phyloP scores from a whole-genome alignment of 2,329 filamentous ascomycete genomes.

The Alternaria brassicicola region DNA sequence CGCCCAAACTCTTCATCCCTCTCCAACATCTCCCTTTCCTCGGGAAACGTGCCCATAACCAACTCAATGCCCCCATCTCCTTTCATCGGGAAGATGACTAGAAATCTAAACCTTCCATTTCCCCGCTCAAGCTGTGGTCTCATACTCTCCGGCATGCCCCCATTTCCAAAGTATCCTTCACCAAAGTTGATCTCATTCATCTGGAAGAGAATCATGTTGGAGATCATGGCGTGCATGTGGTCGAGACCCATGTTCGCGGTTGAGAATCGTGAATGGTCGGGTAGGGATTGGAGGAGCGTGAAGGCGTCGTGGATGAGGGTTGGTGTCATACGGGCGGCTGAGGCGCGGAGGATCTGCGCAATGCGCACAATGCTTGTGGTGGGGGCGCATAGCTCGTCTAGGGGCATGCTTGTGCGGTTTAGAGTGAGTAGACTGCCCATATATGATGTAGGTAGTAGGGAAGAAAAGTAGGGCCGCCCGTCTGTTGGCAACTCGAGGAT shows the following conservation, averaged over 20 bases:
- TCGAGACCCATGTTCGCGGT: conserved; percentile 33
- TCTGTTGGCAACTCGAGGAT: conserved; percentile 46
- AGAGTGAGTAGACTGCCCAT: conserved; percentile 39
- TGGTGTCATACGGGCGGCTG: conserved; percentile 30
- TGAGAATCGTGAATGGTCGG: conserved; percentile 22
- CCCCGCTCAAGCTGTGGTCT: conserved; percentile 37
- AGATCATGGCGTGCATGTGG: conserved; percentile 34
- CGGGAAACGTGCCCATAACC: conserved; percentile 28
- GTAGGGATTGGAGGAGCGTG: conserved; percentile 28
- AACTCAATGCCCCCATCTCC: conserved; percentile 31
- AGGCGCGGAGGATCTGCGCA: conserved; percentile 28
- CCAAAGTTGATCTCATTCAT: conserved; percentile 26
- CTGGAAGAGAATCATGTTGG: conserved; percentile 34
- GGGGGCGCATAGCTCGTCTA: conserved; percentile 28
- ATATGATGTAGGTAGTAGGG: conserved; percentile 31
- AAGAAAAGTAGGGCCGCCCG: conserved; percentile 36
- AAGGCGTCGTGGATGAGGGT: conserved; percentile 36
- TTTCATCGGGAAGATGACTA: conserved; percentile 34
- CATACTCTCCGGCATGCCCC: conserved; percentile 32
- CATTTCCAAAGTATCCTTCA: conserved; percentile 25
- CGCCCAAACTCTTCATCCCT: conserved; percentile 55
- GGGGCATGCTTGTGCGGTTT: conserved; percentile 32
- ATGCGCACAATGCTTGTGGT: conserved; percentile 27
- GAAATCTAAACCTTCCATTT: conserved; percentile 31
- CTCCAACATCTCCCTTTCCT: conserved; percentile 55